Conservation (phyloP, 2,329 filamentous ascomycete genomes). For the Coniochaeta sp. region DNA sequence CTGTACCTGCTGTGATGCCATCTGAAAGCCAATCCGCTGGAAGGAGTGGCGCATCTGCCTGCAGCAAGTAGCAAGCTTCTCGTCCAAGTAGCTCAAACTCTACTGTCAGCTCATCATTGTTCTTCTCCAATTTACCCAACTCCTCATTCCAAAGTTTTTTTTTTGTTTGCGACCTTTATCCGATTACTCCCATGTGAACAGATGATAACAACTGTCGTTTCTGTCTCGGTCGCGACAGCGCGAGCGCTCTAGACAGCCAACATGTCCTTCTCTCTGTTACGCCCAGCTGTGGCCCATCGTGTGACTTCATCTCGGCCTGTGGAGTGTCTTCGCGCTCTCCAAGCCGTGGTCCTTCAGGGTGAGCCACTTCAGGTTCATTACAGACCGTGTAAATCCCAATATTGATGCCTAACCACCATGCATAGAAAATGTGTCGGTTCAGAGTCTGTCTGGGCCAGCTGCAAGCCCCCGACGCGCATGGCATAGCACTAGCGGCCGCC, state of each 20-base stretch:
- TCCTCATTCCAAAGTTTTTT: neutral
- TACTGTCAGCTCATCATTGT: neutral
- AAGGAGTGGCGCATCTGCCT: neutral
- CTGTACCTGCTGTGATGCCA: neutral
- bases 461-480: constrained; percentile 24
- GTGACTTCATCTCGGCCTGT: constrained; percentile 6
- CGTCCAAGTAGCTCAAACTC: neutral
- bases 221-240: constrained; percentile 11
- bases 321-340: constrained; percentile 6
- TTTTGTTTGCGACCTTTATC: neutral
- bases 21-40: constrained; percentile 1
- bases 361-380: neutral
- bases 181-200: neutral
- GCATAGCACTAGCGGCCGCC: constrained; percentile 26
- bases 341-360: neutral
- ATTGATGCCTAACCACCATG: constrained; percentile 6
- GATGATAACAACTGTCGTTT: constrained; percentile 9
- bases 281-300: constrained; percentile 13
- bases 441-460: constrained; percentile 6
- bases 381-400: too few species aligned
- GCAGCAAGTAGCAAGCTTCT: neutral
- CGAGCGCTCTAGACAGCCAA: constrained; percentile 9
- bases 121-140: neutral
- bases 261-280: constrained; percentile 13
- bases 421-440: constrained; percentile 7